These are phyloP conservation scores for Colletotrichum orbiculare DNA, from an alignment of 2,329 filamentous ascomycete genomes.

Conservation along the genomic window DNA sequence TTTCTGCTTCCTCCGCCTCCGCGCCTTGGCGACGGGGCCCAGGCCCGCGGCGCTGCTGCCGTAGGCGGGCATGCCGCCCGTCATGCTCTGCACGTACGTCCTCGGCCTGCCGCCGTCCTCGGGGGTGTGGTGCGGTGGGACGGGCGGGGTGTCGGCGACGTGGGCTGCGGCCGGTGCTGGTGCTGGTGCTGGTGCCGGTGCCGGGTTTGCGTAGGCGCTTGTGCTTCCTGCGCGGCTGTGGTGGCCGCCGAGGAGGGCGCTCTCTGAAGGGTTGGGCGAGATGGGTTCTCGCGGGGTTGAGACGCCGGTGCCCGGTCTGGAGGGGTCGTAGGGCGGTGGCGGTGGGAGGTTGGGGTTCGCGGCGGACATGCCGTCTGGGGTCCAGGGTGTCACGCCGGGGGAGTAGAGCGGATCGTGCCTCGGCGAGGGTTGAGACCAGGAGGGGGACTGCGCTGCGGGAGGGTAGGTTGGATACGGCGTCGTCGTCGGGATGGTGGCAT, in stretches of 20 bases:
- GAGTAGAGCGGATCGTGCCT: constrained; percentile 11
- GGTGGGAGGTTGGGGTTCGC: constrained; percentile 37
- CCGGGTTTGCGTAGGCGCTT: background rate
- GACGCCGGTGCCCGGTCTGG: constrained; percentile 19
- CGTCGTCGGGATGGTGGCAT: background rate
- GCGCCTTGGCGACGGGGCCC: constrained; percentile 31
- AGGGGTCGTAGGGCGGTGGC: constrained; percentile 35
- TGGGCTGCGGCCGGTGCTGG: constrained; percentile 22
- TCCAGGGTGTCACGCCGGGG: constrained; percentile 30
- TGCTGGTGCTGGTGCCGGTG: constrained; percentile 13
- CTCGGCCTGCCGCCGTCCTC: constrained; percentile 3
- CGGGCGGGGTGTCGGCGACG: background rate
- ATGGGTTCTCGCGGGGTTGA: constrained; percentile 17
- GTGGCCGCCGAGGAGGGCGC: constrained; percentile 22
- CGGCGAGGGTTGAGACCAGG: constrained; percentile 14
- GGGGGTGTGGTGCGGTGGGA: background rate
- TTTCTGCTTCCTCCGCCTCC: constrained; percentile 33
- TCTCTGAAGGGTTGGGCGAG: constrained; percentile 23
- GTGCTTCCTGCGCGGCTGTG: constrained; percentile 4
- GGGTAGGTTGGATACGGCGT: constrained; percentile 16
- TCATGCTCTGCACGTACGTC: constrained; percentile 31
- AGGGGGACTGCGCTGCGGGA: constrained; percentile 3
- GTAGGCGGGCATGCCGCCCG: constrained; percentile 33
- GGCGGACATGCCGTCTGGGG: constrained; percentile 34
- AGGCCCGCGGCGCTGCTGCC: constrained; percentile 23